phyloP scores from a whole-genome alignment of 1,139 yeast species.

The Debaryomyces udenii region DNA sequence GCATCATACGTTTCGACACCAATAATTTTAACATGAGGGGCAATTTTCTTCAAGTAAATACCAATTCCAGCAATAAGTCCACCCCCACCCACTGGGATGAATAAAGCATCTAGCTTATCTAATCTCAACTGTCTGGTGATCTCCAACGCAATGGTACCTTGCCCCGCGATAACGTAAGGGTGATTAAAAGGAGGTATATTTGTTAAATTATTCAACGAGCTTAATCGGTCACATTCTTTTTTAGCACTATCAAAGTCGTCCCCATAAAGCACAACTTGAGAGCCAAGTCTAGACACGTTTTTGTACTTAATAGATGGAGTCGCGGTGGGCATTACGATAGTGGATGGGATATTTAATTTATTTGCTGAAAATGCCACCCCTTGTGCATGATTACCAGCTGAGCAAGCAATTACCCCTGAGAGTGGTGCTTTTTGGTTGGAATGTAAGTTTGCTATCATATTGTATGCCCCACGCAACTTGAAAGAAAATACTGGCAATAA shows the following conservation, averaged over 20 bases:
- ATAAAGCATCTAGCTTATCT: conserved; percentile 80
- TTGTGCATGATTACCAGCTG: conserved; percentile 99
- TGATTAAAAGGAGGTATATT: conserved; percentile 97
- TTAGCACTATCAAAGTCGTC: conserved; percentile 95
- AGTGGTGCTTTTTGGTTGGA: conserved; percentile 57
- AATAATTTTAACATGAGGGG: conserved; percentile 95
- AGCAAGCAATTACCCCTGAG: conserved; percentile 94
- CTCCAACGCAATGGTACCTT: conserved; percentile 96
- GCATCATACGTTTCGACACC: conserved; percentile 98
- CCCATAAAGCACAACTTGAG: conserved; percentile 90
- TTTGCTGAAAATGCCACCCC: conserved; percentile 95
- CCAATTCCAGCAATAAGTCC: conserved; percentile 93
- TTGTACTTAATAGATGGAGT: conserved; percentile 94
- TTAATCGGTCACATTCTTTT: conserved; percentile 76
- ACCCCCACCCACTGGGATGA: conserved; percentile 96
- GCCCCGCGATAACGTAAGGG: conserved; percentile 99
- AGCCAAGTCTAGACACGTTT: conserved; percentile 89
- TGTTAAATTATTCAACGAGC: conserved; percentile 70
- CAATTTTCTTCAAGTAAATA: conserved; percentile 86
- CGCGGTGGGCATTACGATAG: conserved; percentile 97
- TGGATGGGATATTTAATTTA: conserved; percentile 83
- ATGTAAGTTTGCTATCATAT: conserved; percentile 88
- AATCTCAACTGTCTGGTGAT: conserved; percentile 81
- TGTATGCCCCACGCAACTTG: conserved; percentile 96
- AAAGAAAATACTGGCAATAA: conserved; percentile 92